A percentile compares a stretch with the other conserved stretches of the same genome.
Conservation (phyloP, 768 basidiomycete genomes). For the Sporobolomyces roseus region DNA sequence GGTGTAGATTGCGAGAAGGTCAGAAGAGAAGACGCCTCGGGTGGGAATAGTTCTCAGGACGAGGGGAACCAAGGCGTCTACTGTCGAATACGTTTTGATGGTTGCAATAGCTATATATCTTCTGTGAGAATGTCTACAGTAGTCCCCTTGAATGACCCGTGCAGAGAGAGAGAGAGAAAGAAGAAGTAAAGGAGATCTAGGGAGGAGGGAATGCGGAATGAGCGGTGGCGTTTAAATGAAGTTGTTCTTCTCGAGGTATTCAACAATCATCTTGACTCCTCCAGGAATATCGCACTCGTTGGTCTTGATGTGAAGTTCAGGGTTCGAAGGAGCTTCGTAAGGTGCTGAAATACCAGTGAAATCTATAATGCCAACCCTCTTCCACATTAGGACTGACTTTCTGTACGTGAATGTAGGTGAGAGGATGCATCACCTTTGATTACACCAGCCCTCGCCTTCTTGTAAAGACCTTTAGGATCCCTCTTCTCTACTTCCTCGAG, state of each 20-base stretch:
- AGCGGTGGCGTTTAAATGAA: constrained; percentile 23
- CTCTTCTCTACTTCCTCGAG: constrained; percentile 79
- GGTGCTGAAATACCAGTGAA: constrained; percentile 98
- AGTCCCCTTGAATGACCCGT: too few species aligned
- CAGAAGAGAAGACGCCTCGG: too few species aligned
- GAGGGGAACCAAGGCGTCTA: too few species aligned
- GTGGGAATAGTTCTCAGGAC: too few species aligned
- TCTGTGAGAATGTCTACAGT: too few species aligned
- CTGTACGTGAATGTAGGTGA: background rate
- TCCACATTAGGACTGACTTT: too few species aligned
- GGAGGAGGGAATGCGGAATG: too few species aligned
- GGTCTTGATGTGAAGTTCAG: constrained; percentile 91
- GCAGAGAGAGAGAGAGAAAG: too few species aligned
- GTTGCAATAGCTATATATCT: too few species aligned
- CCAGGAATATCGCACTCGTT: constrained; percentile 70
- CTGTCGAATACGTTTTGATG: too few species aligned
- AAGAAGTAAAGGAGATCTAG: too few species aligned
- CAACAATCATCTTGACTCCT: constrained; percentile 70
- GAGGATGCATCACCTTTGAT: constrained; percentile 67
- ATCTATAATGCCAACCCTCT: constrained; percentile 57
- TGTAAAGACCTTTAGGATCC: constrained; percentile 97
- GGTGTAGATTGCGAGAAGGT: too few species aligned
- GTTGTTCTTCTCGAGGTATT: constrained; percentile 65
- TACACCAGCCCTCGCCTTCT: constrained; percentile 88
- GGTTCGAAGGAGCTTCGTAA: constrained; percentile 77